Evolutionary conservation across 768 basidiomycete genomes (phyloP).

Genomic region (Amylocystis lapponica): DNA sequence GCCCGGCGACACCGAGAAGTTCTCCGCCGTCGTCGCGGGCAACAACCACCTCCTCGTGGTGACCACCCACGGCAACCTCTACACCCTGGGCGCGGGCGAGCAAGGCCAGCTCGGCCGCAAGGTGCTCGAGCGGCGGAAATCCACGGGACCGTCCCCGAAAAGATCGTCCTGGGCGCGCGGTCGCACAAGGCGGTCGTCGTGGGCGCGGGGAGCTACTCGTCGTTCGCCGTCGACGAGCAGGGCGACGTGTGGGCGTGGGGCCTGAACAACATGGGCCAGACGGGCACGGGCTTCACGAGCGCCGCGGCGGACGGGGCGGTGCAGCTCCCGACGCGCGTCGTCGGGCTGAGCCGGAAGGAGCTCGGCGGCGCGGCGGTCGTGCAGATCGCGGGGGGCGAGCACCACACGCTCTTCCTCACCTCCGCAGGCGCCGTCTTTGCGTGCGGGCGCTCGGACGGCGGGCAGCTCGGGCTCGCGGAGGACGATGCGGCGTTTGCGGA

Average conservation of each 20-base stretch:
- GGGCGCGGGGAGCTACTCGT: constrained; percentile 81
- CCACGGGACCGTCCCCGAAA: constrained; percentile 85
- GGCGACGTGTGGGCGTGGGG: constrained; percentile 95
- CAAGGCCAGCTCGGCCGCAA: constrained; percentile 89
- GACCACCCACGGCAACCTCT: constrained; percentile 82
- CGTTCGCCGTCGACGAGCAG: constrained; percentile 81
- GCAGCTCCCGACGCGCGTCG: constrained; percentile 58
- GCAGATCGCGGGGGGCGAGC: constrained; percentile 78
- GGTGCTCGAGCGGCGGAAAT: constrained; percentile 85
- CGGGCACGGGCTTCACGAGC: constrained; percentile 51
- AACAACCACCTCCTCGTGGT: constrained; percentile 87
- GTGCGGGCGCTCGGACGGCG: constrained; percentile 78
- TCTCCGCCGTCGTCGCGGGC: constrained; percentile 72
- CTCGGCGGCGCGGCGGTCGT: constrained; percentile 51
- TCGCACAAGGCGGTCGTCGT: constrained; percentile 59
- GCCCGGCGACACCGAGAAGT: constrained; percentile 63
- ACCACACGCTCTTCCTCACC: constrained; percentile 89
- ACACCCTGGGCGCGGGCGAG: constrained; percentile 88
- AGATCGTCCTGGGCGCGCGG: constrained; percentile 69
- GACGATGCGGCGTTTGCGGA: constrained; percentile 64
- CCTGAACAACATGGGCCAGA: constrained; percentile 86
- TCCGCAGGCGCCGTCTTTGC: constrained; percentile 79
- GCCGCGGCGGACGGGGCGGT: constrained; percentile 46
- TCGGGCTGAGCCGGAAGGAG: constrained; percentile 52
- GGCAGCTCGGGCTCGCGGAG: constrained; percentile 74